These are phyloP conservation scores for Xanthoparmelia taractica DNA, from an alignment of 495 filamentous ascomycete species.

Conservation along the genomic window DNA sequence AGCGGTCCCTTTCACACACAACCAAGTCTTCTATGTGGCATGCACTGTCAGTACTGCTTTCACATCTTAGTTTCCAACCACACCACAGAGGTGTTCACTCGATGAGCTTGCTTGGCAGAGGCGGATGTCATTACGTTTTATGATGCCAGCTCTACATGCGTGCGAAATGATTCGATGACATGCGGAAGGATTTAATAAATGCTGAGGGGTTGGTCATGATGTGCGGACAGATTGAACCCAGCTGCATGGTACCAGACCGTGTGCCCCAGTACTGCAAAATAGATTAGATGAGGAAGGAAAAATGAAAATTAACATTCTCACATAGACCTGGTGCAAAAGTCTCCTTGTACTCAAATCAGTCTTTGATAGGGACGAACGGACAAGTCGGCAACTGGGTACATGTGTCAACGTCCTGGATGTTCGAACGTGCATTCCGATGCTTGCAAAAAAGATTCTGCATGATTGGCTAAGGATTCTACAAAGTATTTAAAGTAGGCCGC, in stretches of 20 bases:
- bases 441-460: neutral
- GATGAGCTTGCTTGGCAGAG: neutral
- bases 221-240: neutral
- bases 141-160: neutral
- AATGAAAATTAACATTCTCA: neutral
- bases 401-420: neutral
- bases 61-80: neutral
- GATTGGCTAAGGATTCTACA: neutral
- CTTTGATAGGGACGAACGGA: neutral
- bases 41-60: neutral
- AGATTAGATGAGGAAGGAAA: neutral
- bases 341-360: neutral
- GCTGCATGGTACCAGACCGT: neutral
- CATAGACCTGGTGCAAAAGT: no score
- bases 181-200: neutral
- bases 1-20: neutral
- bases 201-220: neutral
- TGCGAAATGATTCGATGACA: neutral
- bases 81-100: neutral
- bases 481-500: neutral
- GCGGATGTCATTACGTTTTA: neutral
- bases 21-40: neutral
- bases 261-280: neutral
- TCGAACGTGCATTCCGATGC: neutral
- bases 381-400: neutral